Conservation (phyloP, 1,284 basidiomycete species). For the Cryptococcus hybrid region DNA sequence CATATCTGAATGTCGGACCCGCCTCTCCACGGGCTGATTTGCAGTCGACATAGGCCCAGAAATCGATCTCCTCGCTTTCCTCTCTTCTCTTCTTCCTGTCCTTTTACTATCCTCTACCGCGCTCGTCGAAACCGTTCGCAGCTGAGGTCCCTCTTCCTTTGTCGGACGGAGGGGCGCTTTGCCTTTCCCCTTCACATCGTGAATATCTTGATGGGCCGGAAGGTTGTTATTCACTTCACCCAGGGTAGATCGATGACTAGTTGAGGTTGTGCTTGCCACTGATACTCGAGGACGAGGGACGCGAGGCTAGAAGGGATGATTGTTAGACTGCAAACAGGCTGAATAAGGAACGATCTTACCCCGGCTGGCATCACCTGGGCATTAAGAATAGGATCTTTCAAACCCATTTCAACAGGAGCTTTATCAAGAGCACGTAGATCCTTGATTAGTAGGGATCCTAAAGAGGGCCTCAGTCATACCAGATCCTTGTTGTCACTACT, state of each 20-base stretch:
- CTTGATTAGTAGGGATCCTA: constrained; percentile 10
- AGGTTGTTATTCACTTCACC: background rate
- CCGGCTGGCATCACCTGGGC: background rate
- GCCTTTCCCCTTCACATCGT: background rate
- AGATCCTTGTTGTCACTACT: background rate
- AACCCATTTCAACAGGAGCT: constrained; percentile 3
- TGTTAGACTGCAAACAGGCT: too few relatives aligned
- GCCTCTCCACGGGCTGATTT: background rate
- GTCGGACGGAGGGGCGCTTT: background rate
- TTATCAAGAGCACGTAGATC: constrained; percentile 10
- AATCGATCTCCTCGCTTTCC: background rate
- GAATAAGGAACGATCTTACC: background rate
- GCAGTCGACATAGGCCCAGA: background rate
- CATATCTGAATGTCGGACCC: background rate
- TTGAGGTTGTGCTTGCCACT: background rate
- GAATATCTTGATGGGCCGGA: background rate
- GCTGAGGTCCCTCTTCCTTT: too few relatives aligned
- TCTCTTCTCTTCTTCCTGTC: background rate
- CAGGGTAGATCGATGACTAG: background rate
- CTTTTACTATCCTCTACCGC: too few relatives aligned
- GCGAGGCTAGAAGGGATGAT: too few relatives aligned
- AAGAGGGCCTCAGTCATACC: background rate
- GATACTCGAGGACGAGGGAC: background rate
- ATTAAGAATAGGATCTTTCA: constrained; percentile 9
- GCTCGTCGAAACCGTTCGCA: too few relatives aligned